Evolutionary conservation across 2,329 filamentous ascomycete species (phyloP).

Genomic region (Lasiodiplodia theobromae): DNA sequence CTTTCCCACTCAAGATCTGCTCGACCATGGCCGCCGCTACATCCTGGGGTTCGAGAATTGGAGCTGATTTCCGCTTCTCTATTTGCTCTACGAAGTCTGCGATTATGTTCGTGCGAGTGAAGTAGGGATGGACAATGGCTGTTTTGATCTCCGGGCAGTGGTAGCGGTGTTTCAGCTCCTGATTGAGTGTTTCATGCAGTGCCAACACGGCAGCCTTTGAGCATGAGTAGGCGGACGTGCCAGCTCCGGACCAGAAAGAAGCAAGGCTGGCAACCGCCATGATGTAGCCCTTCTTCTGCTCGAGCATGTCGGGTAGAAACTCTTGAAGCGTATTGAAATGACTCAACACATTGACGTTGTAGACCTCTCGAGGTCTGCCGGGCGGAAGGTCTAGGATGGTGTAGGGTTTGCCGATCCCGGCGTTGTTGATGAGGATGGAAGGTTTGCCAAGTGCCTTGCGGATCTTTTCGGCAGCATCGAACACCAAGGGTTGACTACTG

Average conservation of each 20-base stretch:
- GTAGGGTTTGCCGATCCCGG: constrained; percentile 35
- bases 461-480: constrained; percentile 36
- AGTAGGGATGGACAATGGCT: constrained; percentile 40
- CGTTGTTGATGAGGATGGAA: constrained; percentile 43
- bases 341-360: constrained; percentile 40
- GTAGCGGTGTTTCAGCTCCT: constrained; percentile 47
- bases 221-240: constrained; percentile 40
- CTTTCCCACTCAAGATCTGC: constrained; percentile 37
- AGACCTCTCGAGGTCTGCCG: constrained; percentile 36
- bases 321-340: constrained; percentile 40
- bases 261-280: constrained; percentile 41
- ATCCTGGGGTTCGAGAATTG: constrained; percentile 35
- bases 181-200: constrained; percentile 45
- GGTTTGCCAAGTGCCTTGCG: constrained; percentile 36
- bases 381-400: constrained; percentile 36
- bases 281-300: constrained; percentile 40
- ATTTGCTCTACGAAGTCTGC: constrained; percentile 32
- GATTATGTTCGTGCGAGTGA: constrained; percentile 40
- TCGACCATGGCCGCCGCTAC: constrained; percentile 38
- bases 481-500: constrained; percentile 34
- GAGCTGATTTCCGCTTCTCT: constrained; percentile 20
- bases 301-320: constrained; percentile 41
- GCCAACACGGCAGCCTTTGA: constrained; percentile 41
- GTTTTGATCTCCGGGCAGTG: constrained; percentile 38
- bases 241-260: constrained; percentile 38